Percentiles rank a stretch among this genome's conserved stretches.
Conservation (phyloP, 2,329 filamentous ascomycete genomes). For the Pleomassaria siparia region DNA sequence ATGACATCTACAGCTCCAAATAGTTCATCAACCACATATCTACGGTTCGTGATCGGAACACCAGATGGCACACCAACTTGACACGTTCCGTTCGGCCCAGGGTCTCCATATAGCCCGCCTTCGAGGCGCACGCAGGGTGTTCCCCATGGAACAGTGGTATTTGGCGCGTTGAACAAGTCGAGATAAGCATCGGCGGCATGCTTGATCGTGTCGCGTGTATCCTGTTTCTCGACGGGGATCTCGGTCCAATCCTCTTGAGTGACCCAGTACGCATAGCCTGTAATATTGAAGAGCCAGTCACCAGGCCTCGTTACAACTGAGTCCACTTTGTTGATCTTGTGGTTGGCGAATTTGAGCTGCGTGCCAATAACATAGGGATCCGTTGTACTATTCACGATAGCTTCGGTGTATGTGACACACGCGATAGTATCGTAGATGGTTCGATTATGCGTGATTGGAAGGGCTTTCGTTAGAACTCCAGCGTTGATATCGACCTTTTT, state of each 20-base stretch:
- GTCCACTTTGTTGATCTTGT: conserved; percentile 27
- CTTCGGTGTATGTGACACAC: conserved; percentile 29
- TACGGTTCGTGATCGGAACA: conserved; percentile 21
- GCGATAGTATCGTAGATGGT: conserved; percentile 21
- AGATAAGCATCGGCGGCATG: conserved; percentile 17
- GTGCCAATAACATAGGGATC: conserved; percentile 30
- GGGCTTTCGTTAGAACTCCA: conserved; percentile 18
- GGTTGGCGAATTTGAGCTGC: conserved; percentile 25
- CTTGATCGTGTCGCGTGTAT: conserved; percentile 14
- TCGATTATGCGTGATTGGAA: conserved; percentile 22
- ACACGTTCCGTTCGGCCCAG: conserved; percentile 25
- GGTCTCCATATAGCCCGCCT: conserved; percentile 26
- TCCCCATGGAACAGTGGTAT: conserved; percentile 20
- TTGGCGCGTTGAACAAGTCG: conserved; percentile 16
- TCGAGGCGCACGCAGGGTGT: conserved; percentile 29
- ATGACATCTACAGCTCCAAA: conserved; percentile 25
- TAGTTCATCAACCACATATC: conserved; percentile 30
- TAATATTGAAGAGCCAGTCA: conserved; percentile 31
- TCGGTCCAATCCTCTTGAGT: conserved; percentile 12
- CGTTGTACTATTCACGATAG: conserved; percentile 21
- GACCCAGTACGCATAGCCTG: conserved; percentile 14
- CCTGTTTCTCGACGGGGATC: conserved; percentile 13
- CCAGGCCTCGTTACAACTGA: conserved; percentile 25
- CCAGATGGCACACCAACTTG: conserved; percentile 23
- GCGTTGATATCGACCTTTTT: conserved; percentile 17